These are phyloP conservation scores for Salix exigua DNA, from an alignment of 345 rosid genomes.

Conservation along the genomic window DNA sequence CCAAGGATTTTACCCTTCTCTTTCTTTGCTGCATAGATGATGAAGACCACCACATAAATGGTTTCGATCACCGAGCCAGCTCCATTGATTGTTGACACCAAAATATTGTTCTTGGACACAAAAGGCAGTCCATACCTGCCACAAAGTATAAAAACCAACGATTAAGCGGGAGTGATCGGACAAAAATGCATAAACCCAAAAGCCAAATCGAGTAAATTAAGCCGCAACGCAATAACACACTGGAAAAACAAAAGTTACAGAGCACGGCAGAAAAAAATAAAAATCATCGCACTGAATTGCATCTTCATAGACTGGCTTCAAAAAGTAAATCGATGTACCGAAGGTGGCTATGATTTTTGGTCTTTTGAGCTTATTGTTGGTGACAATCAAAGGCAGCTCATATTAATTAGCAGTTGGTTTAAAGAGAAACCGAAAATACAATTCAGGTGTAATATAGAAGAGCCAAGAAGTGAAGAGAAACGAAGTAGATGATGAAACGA, in stretches of 20 bases:
- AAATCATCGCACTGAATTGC: neutral
- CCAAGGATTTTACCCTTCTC: conserved; percentile 73
- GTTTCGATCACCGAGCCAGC: conserved; percentile 67
- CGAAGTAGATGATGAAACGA: neutral
- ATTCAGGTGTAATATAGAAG: neutral
- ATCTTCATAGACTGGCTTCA: neutral
- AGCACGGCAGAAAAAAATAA: neutral
- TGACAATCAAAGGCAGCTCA: neutral
- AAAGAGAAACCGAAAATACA: neutral
- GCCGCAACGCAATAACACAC: neutral
- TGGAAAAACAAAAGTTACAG: neutral
- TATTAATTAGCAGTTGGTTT: neutral
- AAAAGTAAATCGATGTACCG: neutral
- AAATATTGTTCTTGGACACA: conserved; percentile 71
- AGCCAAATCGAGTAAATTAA: neutral
- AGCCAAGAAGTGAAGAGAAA: neutral
- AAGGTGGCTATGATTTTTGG: neutral
- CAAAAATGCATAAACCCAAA: neutral
- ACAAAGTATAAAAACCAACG: neutral
- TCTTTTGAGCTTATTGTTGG: neutral
- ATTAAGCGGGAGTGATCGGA: neutral
- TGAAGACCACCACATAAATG: conserved; percentile 61
- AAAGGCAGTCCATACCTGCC: conserved; percentile 91
- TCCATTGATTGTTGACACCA: conserved; percentile 82
- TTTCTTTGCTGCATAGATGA: conserved; percentile 61